phyloP scores from a whole-genome alignment of 305 asterid genomes.

The Fraxinus platypoda region DNA sequence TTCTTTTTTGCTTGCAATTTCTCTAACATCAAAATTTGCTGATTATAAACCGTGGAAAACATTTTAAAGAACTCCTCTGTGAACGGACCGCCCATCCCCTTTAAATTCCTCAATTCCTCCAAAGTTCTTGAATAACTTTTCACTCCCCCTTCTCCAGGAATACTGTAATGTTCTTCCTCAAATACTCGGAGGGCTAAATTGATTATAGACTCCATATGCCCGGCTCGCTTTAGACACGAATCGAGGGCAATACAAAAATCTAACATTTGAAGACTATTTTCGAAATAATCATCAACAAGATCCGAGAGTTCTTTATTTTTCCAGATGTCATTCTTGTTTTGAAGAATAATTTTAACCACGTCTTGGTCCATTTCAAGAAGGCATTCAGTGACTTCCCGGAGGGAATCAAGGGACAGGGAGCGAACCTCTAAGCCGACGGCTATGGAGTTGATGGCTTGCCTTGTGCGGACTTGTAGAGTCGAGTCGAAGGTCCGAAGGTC shows the following conservation, averaged over 20 bases:
- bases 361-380: constrained; percentile 75
- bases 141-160: constrained; percentile 16
- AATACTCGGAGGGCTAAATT: constrained; percentile 55
- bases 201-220: constrained; percentile 44
- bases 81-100: constrained; percentile 59
- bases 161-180: constrained; percentile 44
- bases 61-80: constrained; percentile 51
- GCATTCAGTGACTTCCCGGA: constrained; percentile 64
- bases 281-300: constrained; percentile 82
- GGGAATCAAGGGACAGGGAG: constrained; percentile 75
- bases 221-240: constrained; percentile 54
- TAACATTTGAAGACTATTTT: constrained; percentile 61
- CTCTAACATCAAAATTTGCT: constrained; percentile 54
- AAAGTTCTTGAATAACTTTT: constrained; percentile 45
- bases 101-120: constrained; percentile 57
- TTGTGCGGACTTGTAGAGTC: constrained; percentile 55
- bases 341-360: constrained; percentile 60
- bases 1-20: constrained; percentile 48
- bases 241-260: constrained; percentile 79
- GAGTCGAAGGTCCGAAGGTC: constrained; percentile 66
- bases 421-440: constrained; percentile 60
- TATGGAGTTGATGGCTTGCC: constrained; percentile 71
- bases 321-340: constrained; percentile 72
- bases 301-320: constrained; percentile 58
- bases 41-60: constrained; percentile 46